Percentiles rank a stretch among this genome's conserved stretches.
These are phyloP conservation scores for Metarhizium anisopliae DNA, from an alignment of 2,329 filamentous ascomycete species.

Conservation along the genomic window DNA sequence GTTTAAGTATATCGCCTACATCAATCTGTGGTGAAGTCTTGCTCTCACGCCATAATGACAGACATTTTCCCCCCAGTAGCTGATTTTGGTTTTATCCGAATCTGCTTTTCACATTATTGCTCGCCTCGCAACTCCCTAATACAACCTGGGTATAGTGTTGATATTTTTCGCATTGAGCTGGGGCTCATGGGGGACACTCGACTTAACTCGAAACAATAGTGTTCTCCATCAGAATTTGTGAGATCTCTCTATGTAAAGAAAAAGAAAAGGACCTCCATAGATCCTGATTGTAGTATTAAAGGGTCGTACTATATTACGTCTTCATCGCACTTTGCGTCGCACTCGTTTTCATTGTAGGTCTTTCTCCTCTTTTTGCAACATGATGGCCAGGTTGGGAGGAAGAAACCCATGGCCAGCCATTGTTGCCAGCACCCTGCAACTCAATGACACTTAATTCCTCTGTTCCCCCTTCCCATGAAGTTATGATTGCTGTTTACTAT, in stretches of 20 bases:
- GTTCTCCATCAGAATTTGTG: neutral
- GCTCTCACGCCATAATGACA: too few relatives aligned
- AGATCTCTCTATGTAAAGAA: neutral
- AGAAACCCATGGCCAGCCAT: neutral
- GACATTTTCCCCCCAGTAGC: too few relatives aligned
- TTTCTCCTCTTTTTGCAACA: neutral
- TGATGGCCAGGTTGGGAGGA: neutral
- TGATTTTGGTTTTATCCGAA: too few relatives aligned
- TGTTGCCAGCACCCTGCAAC: neutral
- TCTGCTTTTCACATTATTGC: too few relatives aligned
- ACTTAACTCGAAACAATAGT: neutral
- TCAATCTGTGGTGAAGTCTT: too few relatives aligned
- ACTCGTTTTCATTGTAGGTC: neutral
- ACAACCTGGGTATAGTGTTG: too few relatives aligned
- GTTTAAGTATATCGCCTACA: too few relatives aligned
- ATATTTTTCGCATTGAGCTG: neutral
- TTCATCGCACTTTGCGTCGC: neutral
- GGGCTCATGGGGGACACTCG: neutral
- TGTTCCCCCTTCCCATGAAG: slow-evolving; percentile 11
- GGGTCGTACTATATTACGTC: neutral
- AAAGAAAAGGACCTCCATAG: neutral
- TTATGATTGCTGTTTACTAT: slow-evolving; percentile 14
- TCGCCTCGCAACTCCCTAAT: too few relatives aligned
- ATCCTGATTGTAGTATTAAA: neutral
- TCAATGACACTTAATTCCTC: neutral